phyloP scores from a whole-genome alignment of 257 asterid species.

The Forsythia viridissima region DNA sequence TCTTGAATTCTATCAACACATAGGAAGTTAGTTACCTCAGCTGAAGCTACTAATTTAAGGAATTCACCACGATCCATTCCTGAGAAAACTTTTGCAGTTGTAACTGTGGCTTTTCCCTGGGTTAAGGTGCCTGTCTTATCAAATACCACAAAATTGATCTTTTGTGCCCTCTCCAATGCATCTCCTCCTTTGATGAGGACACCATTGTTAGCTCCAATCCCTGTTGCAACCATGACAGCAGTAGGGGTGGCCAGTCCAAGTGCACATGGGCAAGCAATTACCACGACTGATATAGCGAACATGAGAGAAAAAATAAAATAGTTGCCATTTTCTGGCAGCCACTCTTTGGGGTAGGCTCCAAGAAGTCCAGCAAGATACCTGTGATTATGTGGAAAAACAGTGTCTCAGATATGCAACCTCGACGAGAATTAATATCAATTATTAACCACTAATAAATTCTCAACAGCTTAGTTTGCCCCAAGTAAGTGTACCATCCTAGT shows the following conservation, averaged over 20 bases:
- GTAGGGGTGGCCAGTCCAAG: slow-evolving; percentile 59
- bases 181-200: slow-evolving; percentile 41
- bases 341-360: slow-evolving; percentile 32
- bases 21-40: slow-evolving; percentile 61
- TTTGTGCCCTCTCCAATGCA: slow-evolving; percentile 40
- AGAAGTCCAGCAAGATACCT: slow-evolving; percentile 42
- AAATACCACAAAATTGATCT: slow-evolving; percentile 31
- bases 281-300: slow-evolving; percentile 51
- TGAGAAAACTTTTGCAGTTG: slow-evolving; percentile 70
- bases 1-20: slow-evolving; percentile 7
- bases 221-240: slow-evolving; percentile 54
- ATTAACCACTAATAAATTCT: not conserved
- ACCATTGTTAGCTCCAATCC: slow-evolving; percentile 47
- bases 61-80: slow-evolving; percentile 92
- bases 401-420: not conserved
- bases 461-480: not conserved
- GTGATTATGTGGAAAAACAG: slow-evolving; percentile 35
- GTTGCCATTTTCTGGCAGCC: slow-evolving; percentile 67
- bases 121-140: slow-evolving; percentile 53
- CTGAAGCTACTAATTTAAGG: slow-evolving; percentile 94
- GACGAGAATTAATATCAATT: too few species aligned
- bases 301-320: slow-evolving; percentile 60
- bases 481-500: slow-evolving; percentile 75
- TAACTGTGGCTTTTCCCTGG: slow-evolving; percentile 51
- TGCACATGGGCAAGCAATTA: slow-evolving; percentile 58